Base-by-base conservation (phyloP, 768 basidiomycete species). In the Rhodotorula diobovata region DNA sequence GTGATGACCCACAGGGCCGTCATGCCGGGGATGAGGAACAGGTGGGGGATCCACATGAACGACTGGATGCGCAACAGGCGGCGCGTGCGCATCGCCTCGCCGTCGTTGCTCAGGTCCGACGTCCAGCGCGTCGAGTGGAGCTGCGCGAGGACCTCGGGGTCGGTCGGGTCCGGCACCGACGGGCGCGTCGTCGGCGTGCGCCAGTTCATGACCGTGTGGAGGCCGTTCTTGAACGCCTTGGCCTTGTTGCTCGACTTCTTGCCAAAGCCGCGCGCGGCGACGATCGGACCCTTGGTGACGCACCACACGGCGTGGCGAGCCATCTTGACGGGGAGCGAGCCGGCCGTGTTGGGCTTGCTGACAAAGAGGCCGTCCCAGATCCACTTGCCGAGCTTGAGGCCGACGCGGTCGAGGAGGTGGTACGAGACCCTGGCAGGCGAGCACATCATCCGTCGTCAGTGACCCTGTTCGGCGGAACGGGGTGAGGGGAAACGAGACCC, bases 321-420 rank as follows among this genome's bases (percentile, higher is more conserved):
- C 43, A 77, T 59, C 70, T 78, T 79, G 66, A 56, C 50, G 21
- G 78, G 78, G 32, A 79, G 61, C 11, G 75, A 61, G 55, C 64
- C 73, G 58, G 71, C 73, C 48, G 68, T 76, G 75, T 77, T 79
- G 50, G 78, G 77, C 72, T 79, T 78, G 20, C 74, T 71, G 70
- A 79, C 77, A 67, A 79, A 79, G 70, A 79, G 55, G 25, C 78
- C 78, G 70, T 79, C 78, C 78, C 78, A 79, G 61, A 78, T 77
- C 70, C 70, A 75, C 71, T 79, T 79, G 67, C 77, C 77, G 71
- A 79, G 76, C 70, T 78, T 78, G 67, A 79, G 77, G 14, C 77
- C 76, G 68, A 75, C 68, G 43, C 77, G 73, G 68, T 79, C 78
- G 66, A 79, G 77, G 61, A 78, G 63, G 74, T 79, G 78, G 72